These are phyloP conservation scores for Cicer chorassanicum DNA, from an alignment of 306 rosid genomes.

Conservation along the genomic window DNA sequence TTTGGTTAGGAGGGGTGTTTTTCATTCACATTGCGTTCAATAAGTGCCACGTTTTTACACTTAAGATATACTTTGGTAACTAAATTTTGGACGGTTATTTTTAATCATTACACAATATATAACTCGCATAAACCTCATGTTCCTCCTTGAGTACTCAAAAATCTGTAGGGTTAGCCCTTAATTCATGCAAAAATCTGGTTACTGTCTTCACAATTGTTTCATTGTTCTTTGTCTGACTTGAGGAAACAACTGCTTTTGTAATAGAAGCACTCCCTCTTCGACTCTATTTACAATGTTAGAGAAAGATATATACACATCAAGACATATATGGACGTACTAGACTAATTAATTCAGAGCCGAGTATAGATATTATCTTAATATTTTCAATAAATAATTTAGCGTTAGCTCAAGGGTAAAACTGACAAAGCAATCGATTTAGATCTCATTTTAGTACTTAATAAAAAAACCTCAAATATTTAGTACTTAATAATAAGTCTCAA, in stretches of 20 bases:
- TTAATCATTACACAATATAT: constrained; percentile 25
- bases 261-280: constrained; percentile 30
- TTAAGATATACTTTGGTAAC: background rate
- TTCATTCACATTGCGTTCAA: background rate
- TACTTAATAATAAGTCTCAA: no score
- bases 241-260: constrained; percentile 1
- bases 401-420: no score
- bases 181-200: constrained; percentile 47
- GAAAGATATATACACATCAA: background rate
- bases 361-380: no score
- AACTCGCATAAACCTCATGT: background rate
- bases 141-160: constrained; percentile 26
- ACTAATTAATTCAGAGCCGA: background rate
- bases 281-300: constrained; percentile 36
- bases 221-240: constrained; percentile 31
- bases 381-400: no score
- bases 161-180: constrained; percentile 42
- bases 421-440: no score
- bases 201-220: constrained; percentile 43
- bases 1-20: no score
- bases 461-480: no score
- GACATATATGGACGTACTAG: background rate
- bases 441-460: no score
- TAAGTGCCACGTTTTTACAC: background rate
- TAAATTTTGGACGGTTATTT: background rate